phyloP scores from a whole-genome alignment of 2,329 filamentous ascomycete genomes.

The Pseudomassariella vexata region DNA sequence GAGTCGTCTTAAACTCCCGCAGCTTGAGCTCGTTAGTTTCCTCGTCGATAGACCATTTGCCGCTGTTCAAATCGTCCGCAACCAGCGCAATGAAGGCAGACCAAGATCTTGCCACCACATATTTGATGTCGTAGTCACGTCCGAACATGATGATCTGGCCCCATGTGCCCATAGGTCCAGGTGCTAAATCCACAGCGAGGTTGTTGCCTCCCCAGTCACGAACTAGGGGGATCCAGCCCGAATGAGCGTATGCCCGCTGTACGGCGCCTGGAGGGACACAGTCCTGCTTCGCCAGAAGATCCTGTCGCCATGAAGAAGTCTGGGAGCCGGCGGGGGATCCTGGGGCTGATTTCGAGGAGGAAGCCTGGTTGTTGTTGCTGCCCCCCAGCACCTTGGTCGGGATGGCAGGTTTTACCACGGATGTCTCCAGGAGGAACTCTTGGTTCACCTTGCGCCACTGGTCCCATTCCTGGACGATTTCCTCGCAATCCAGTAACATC shows the following conservation, averaged over 20 bases:
- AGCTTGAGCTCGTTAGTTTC: conserved; percentile 88
- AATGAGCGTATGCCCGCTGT: conserved; percentile 89
- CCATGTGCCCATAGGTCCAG: conserved; percentile 85
- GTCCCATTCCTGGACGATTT: conserved; percentile 95
- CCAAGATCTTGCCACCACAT: conserved; percentile 92
- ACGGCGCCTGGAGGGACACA: conserved; percentile 82
- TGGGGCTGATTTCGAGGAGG: conserved; percentile 59
- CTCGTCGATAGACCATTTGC: conserved; percentile 89
- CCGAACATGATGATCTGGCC: conserved; percentile 96
- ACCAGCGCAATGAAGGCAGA: conserved; percentile 76
- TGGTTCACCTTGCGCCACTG: conserved; percentile 94
- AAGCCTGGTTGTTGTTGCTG: conserved; percentile 48
- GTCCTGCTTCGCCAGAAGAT: conserved; percentile 77
- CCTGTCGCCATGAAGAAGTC: conserved; percentile 73
- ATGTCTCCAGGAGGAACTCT: conserved; percentile 67
- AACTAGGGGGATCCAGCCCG: conserved; percentile 91
- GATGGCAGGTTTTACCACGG: conserved; percentile 52
- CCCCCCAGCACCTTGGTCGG: conserved; percentile 69
- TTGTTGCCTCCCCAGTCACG: conserved; percentile 99
- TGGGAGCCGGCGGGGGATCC: conserved; percentile 39
- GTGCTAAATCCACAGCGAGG: conserved; percentile 85
- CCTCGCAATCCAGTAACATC: conserved; percentile 97
- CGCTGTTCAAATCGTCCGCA: conserved; percentile 84
- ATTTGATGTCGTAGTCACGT: conserved; percentile 97
- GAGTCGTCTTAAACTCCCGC: conserved; percentile 81